Base-by-base conservation (phyloP, 495 filamentous ascomycete genomes). In the Neurospora discreta region DNA sequence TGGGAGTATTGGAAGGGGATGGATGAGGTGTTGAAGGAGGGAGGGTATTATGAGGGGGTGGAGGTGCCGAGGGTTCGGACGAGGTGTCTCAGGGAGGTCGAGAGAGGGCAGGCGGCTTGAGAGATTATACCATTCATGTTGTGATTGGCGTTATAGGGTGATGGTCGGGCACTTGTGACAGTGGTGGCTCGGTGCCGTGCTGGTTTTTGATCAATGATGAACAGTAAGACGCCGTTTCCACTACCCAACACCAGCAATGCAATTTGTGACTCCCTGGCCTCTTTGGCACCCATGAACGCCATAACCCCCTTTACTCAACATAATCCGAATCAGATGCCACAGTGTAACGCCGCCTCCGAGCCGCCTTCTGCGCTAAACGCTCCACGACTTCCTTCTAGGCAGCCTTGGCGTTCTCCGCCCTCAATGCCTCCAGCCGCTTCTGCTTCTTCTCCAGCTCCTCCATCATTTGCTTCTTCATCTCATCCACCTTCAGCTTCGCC, bases 31-130 rank as follows among this genome's bases (percentile, higher is more conserved):
- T 78, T 98, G 71, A 85, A 90, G 68, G 80, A 87, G 1, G 90
- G 86, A 11, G 93, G 92, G 15, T 97, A 91, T 88, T 97, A 97
- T 80, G 78, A 77, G 30, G 88, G 86, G 16, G 79, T 72, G 36
- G 88, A 89, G 77, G 77, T 77, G 73, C 73, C 71, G 68, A 43
- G 41, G 69, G 42, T 71, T 58, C 44, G 33, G 70, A 78, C 74
- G 72, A 69, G 72, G 33, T 81, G 79, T 70, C 69, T 69, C 52
- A 44, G 77, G 26, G 75, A 75, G 60, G 70, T 73, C 30, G 58
- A 38, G 36, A 39, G 40, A 26, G 42, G 18, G 20, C 30, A 33
- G 52, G 26, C 26, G 58, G n/a, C 8, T 6, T 33, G 42, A 67
- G 40, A 20, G 23, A 2, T 5, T 10, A 15, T 9, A 16, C 13